phyloP scores from a whole-genome alignment of 73 alveolate genomes.

The Symbiodinium pilosum region DNA sequence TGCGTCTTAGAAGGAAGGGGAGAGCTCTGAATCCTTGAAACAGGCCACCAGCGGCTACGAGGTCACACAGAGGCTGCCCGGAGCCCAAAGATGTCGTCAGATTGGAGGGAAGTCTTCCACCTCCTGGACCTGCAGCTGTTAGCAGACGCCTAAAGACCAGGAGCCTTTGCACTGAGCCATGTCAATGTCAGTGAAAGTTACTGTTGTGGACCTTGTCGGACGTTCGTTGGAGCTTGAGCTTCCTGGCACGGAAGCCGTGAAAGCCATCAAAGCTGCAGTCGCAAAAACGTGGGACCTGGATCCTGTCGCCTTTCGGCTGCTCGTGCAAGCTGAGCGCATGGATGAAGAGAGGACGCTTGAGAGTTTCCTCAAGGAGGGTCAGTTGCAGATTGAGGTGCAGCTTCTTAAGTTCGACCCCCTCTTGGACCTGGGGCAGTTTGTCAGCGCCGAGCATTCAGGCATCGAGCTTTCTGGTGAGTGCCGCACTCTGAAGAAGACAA shows the following conservation, averaged over 20 bases:
- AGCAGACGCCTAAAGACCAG: too few relatives aligned
- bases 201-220: not conserved
- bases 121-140: too few relatives aligned
- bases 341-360: not conserved
- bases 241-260: not conserved
- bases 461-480: not conserved
- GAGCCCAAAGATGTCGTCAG: not conserved
- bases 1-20: too few relatives aligned
- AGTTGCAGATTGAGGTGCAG: not conserved
- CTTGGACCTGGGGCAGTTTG: not conserved
- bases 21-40: too few relatives aligned
- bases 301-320: conserved; percentile 8
- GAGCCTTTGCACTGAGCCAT: not conserved
- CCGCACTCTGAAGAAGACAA: not conserved
- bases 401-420: conserved; percentile 26
- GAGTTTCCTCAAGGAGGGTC: not conserved
- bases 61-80: not conserved
- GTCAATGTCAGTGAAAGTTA: not conserved
- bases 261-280: not conserved
- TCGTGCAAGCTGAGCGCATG: not conserved
- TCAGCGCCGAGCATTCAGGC: not conserved
- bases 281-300: not conserved
- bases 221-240: not conserved
- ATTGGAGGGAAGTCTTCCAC: not conserved
- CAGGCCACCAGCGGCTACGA: conserved; percentile 14